These are phyloP conservation scores for Acanthamoeba lenticulata DNA, from an alignment of 208 protist species.

Conservation along the genomic window DNA sequence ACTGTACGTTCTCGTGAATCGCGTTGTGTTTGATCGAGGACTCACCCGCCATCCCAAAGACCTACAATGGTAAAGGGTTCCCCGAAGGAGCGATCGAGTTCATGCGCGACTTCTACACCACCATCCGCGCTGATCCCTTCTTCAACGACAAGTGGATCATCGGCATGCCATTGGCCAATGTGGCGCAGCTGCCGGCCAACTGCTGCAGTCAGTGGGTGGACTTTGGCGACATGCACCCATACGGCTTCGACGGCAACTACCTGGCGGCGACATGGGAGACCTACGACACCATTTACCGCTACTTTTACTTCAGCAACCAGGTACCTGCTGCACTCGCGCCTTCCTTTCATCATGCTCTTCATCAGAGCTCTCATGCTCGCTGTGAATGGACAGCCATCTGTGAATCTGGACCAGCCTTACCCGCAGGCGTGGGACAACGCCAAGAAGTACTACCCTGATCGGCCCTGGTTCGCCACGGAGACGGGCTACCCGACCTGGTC, in stretches of 20 bases:
- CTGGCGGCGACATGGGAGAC: background rate
- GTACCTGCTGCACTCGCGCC: background rate
- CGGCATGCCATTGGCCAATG: background rate
- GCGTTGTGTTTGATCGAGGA: background rate
- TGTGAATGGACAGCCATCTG: background rate
- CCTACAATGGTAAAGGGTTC: background rate
- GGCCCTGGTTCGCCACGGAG: background rate
- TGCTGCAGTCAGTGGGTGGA: conserved; percentile 10
- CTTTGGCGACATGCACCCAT: background rate
- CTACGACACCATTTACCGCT: background rate
- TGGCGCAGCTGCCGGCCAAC: background rate
- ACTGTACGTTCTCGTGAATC: background rate
- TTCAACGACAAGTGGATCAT: background rate
- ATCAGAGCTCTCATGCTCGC: background rate
- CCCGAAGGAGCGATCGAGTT: background rate
- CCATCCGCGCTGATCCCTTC: background rate
- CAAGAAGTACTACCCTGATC: background rate
- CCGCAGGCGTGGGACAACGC: background rate
- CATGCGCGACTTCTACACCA: background rate
- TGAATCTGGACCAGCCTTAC: background rate
- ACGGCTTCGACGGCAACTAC: background rate
- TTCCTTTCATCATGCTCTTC: background rate
- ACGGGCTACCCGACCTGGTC: background rate
- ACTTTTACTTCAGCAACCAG: conserved; percentile 34
- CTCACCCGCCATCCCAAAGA: background rate